Evolutionary conservation across 2,329 filamentous ascomycete genomes (phyloP).

Genomic region (Beauveria bassiana): DNA sequence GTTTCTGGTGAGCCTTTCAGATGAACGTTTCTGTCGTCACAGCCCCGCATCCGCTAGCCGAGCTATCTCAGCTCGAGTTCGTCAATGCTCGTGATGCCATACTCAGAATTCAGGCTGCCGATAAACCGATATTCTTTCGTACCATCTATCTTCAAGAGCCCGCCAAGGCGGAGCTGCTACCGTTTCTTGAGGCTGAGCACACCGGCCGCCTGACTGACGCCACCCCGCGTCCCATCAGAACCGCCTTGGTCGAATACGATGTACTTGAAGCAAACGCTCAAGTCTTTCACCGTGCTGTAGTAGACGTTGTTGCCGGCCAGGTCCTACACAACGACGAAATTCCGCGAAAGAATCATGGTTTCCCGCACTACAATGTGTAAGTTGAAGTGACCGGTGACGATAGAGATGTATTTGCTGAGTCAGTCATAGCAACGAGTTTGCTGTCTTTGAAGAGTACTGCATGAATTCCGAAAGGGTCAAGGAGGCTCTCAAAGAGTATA

Average conservation of each 20-base stretch:
- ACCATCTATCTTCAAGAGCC: slow-evolving; percentile 57
- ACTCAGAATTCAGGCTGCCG: slow-evolving; percentile 23
- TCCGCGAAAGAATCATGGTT: slow-evolving; percentile 19
- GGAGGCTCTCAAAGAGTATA: slow-evolving; percentile 38
- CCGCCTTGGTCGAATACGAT: slow-evolving; percentile 39
- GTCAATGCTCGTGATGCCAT: slow-evolving; percentile 37
- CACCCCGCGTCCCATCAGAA: slow-evolving; percentile 36
- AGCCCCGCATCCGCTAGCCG: slow-evolving; percentile 38
- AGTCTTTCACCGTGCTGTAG: slow-evolving; percentile 29
- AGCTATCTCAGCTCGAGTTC: slow-evolving; percentile 43
- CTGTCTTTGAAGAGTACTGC: slow-evolving; percentile 32
- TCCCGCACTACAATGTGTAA: slow-evolving; percentile 30
- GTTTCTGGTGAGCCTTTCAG: neutral
- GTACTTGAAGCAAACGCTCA: slow-evolving; percentile 25
- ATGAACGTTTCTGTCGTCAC: slow-evolving; percentile 3
- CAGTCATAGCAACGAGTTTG: slow-evolving; percentile 29
- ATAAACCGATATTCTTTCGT: slow-evolving; percentile 37
- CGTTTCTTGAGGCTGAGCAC: slow-evolving; percentile 56
- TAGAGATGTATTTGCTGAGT: neutral
- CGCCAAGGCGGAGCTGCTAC: slow-evolving; percentile 47
- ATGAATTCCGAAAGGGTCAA: slow-evolving; percentile 37
- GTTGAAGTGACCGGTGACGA: neutral
- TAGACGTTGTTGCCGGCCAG: slow-evolving; percentile 27
- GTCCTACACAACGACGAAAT: slow-evolving; percentile 21
- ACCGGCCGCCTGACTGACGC: slow-evolving; percentile 36